Percentiles rank a stretch among this genome's conserved stretches.
Conservation (phyloP, 2,329 filamentous ascomycete genomes). For the Dactylonectria estremocensis region DNA sequence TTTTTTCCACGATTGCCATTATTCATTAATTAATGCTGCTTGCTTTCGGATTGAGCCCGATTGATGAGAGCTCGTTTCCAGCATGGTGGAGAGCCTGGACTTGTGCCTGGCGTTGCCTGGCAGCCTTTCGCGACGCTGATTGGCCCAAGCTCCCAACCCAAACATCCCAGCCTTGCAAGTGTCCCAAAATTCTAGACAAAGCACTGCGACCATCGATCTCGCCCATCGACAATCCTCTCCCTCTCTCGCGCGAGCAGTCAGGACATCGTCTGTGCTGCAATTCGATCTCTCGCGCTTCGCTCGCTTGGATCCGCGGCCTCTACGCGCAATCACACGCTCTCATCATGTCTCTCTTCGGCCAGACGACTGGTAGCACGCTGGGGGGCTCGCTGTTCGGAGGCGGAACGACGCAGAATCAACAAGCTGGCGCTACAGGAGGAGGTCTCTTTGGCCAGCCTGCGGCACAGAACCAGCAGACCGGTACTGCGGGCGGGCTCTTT, state of each 20-base stretch:
- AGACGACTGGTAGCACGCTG: slow-evolving; percentile 43
- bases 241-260: slow-evolving; percentile 35
- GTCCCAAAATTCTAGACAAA: slow-evolving; percentile 52
- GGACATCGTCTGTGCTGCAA: slow-evolving; percentile 26
- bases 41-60: neutral
- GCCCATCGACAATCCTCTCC: slow-evolving; percentile 37
- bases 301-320: slow-evolving; percentile 14
- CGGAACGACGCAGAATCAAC: slow-evolving; percentile 26
- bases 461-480: slow-evolving; percentile 40
- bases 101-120: slow-evolving; percentile 35
- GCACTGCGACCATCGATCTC: slow-evolving; percentile 45
- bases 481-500: slow-evolving; percentile 50
- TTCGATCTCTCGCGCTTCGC: slow-evolving; percentile 16
- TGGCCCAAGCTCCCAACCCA: slow-evolving; percentile 53
- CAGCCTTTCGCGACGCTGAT: slow-evolving; percentile 44
- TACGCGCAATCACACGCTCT: slow-evolving; percentile 23
- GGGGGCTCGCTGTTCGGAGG: slow-evolving; percentile 44
- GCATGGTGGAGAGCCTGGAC: slow-evolving; percentile 3
- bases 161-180: slow-evolving; percentile 48
- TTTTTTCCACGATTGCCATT: neutral
- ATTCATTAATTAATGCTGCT: neutral
- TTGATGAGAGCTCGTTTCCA: neutral
- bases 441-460: slow-evolving; percentile 37
- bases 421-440: slow-evolving; percentile 11
- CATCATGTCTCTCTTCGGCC: slow-evolving; percentile 56